Evolutionary conservation across 2,329 filamentous ascomycete species (phyloP), one percentile per base, ranked within the genome.

Genomic region (Penicillium psychrosexuale): DNA sequence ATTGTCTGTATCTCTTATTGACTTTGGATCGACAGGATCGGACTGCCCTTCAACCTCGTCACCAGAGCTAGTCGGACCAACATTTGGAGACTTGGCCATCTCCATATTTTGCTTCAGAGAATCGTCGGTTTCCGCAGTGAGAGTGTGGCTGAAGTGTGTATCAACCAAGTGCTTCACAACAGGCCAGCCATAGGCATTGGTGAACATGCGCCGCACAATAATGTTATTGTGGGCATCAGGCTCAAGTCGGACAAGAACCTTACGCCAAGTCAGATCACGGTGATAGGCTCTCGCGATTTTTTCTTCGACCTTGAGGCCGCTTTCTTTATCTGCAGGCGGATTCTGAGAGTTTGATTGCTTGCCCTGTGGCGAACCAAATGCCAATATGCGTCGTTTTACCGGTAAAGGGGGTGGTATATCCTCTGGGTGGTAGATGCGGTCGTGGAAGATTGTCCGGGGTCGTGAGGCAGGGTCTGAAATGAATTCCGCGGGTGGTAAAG

Each of bases 171-270:
- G 94, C 74, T 97, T 92, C 47, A 97, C 80, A 0, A 99, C 94
- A 0, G 94, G 94, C 94, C 94, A 99, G 2, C 94, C 94, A 66
- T 96, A 96, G 0, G 94, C 94, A 68, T 99, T 99, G 53, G 91
- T 88, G 71, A 99, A 99, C 87, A 91, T 96, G 53, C 94, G 87
- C 15, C 94, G 88, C 24, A 99, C 94, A 57, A 97, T 88, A 62
- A 99, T 96, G 72, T 99, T 99, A 75, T 99, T 99, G 77, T 99
- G 94, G 0, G 94, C 94, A 73, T 99, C 94, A 0, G 94, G 94
- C 70, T 99, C 93, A 2, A 99, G 80, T 51, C 94, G 89, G 13
- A 99, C 94, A 4, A 99, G 83, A 1, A 99, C 94, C 71, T 99
- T 99, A 43, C 94, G 89, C 94, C 94, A 99, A 1, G 90, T 90